Conservation (phyloP, 2,329 filamentous ascomycete genomes). For the Exophiala calicioides region DNA sequence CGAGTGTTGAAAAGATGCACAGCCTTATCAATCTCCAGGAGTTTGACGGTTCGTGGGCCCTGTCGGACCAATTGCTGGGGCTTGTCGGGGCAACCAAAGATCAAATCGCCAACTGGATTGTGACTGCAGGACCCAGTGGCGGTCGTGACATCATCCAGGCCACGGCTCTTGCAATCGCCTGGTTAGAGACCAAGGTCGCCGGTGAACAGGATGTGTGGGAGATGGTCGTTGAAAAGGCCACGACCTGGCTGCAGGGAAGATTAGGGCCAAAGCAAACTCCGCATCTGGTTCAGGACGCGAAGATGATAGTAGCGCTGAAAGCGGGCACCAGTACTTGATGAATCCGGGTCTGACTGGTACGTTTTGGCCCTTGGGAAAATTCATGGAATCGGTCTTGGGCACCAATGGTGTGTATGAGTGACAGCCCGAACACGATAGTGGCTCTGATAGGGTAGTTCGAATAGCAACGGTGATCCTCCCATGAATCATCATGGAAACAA, state of each 20-base stretch:
- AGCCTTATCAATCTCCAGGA: slow-evolving; percentile 56
- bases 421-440: no score
- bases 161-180: slow-evolving; percentile 51
- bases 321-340: no score
- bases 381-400: no score
- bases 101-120: slow-evolving; percentile 9
- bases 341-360: no score
- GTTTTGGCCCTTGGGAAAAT: no score
- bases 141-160: slow-evolving; percentile 16
- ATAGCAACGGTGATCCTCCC: no score
- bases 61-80: slow-evolving; percentile 32
- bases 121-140: slow-evolving; percentile 12
- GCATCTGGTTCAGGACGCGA: background rate
- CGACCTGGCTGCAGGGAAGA: slow-evolving; percentile 47
- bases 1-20: slow-evolving; percentile 40
- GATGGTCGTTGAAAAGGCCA: slow-evolving; percentile 63
- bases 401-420: no score
- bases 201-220: slow-evolving; percentile 61
- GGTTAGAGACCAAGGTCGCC: slow-evolving; percentile 50
- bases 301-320: no score
- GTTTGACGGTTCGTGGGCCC: slow-evolving; percentile 58
- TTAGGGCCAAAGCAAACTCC: slow-evolving; percentile 4
- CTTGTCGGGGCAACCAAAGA: slow-evolving; percentile 24
- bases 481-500: no score
- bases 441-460: no score